Conservation (phyloP, 345 rosid genomes). For the Gynandropsis gynandra region DNA sequence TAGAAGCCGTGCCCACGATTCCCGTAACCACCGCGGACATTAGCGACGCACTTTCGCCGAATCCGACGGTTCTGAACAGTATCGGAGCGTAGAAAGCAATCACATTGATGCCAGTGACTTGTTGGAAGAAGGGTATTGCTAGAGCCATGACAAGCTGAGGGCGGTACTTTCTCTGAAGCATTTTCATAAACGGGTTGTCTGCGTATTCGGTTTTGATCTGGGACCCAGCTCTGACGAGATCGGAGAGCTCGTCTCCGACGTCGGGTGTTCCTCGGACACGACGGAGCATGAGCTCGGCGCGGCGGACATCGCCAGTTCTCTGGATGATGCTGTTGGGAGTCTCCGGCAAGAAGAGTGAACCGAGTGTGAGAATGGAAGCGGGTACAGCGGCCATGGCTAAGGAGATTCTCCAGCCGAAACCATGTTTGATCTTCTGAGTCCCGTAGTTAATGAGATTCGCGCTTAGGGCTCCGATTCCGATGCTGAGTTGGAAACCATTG, state of each 20-base stretch:
- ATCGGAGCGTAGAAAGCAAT: conserved; percentile 65
- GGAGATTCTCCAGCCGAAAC: conserved; percentile 78
- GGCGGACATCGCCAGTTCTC: conserved; percentile 21
- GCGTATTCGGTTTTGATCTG: conserved; percentile 21
- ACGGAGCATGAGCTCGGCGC: conserved; percentile 43
- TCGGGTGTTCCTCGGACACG: conserved; percentile 49
- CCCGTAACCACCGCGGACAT: conserved; percentile 49
- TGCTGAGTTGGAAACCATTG: conserved; percentile 59
- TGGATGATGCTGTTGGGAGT: conserved; percentile 68
- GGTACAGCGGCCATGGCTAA: conserved; percentile 62
- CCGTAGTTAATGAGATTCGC: conserved; percentile 60
- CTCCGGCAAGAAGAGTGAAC: conserved; percentile 61
- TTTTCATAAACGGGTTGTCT: conserved; percentile 34
- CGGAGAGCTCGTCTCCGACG: conserved; percentile 49
- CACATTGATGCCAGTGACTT: conserved; percentile 67
- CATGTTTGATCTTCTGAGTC: conserved; percentile 48
- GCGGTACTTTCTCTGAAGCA: conserved; percentile 39
- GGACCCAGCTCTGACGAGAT: conserved; percentile 46
- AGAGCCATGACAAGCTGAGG: conserved; percentile 72
- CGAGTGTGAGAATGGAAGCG: conserved; percentile 49
- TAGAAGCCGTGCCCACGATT: conserved; percentile 34
- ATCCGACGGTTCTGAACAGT: conserved; percentile 58
- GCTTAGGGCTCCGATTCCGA: conserved; percentile 47
- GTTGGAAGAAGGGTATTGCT: conserved; percentile 62
- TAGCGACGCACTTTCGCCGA: conserved; percentile 52